A percentile compares a stretch with the other conserved stretches of the same genome.
Evolutionary conservation across 2,329 filamentous ascomycete species (phyloP).

Genomic region (Capronia epimyces): DNA sequence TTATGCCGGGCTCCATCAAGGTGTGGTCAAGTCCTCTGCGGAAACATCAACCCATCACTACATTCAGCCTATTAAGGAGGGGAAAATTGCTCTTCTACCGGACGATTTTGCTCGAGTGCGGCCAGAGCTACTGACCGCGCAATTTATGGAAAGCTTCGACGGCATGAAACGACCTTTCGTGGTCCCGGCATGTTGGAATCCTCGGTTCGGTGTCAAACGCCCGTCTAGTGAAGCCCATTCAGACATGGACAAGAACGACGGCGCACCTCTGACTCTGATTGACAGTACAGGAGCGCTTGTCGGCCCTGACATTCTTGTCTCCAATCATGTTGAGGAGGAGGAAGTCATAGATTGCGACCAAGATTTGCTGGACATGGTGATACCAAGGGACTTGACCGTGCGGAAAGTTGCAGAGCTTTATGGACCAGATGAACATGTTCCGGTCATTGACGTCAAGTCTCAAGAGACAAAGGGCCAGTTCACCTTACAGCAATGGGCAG

Average conservation of each 20-base stretch:
- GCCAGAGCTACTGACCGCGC: constrained; percentile 57
- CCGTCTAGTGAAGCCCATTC: neutral
- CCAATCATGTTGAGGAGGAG: constrained; percentile 20
- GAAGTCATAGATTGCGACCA: constrained; percentile 56
- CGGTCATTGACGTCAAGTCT: constrained; percentile 65
- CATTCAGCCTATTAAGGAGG: constrained; percentile 61
- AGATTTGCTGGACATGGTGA: constrained; percentile 63
- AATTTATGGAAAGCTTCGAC: constrained; percentile 58
- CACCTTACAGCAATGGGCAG: constrained; percentile 62
- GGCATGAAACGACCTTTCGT: constrained; percentile 64
- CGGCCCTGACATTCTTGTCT: neutral
- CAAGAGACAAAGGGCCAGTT: constrained; percentile 61
- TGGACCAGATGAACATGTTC: constrained; percentile 53
- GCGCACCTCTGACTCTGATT: constrained; percentile 2
- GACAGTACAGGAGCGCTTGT: constrained; percentile 6
- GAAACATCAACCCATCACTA: constrained; percentile 63
- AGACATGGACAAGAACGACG: neutral
- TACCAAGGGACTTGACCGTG: constrained; percentile 59
- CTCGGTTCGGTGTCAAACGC: constrained; percentile 36
- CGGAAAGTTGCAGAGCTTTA: constrained; percentile 59
- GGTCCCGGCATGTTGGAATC: constrained; percentile 58
- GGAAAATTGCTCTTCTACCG: constrained; percentile 54
- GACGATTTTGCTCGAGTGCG: constrained; percentile 61
- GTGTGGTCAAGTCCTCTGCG: constrained; percentile 59
- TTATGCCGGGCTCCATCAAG: constrained; percentile 63